phyloP scores from a whole-genome alignment of 306 rosid species.

The Spatholobus suberectus region DNA sequence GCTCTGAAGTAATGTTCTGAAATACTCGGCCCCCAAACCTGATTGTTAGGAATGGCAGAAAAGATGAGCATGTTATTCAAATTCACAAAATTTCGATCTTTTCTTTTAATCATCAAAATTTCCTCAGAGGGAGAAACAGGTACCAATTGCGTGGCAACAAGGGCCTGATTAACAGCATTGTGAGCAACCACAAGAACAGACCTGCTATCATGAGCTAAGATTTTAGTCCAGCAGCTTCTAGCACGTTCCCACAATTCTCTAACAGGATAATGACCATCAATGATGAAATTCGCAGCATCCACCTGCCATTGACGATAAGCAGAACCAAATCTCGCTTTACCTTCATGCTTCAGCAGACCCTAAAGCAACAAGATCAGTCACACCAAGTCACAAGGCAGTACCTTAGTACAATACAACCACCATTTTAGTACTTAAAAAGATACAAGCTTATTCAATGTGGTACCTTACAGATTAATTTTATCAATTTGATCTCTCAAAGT shows the following conservation, averaged over 20 bases:
- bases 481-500: background rate
- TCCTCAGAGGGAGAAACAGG: conserved; percentile 41
- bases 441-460: background rate
- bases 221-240: conserved; percentile 78
- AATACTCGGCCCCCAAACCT: conserved; percentile 85
- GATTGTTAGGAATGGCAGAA: conserved; percentile 29
- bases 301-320: conserved; percentile 86
- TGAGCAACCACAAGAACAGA: conserved; percentile 96
- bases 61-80: background rate
- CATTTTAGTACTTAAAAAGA: conserved; percentile 3
- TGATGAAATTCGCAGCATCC: conserved; percentile 77
- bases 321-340: conserved; percentile 75
- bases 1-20: conserved; percentile 91
- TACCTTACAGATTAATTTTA: background rate
- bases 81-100: conserved; percentile 15
- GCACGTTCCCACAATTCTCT: conserved; percentile 94
- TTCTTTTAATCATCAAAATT: conserved; percentile 24
- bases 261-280: conserved; percentile 95
- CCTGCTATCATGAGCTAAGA: conserved; percentile 78
- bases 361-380: conserved; percentile 46
- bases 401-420: background rate
- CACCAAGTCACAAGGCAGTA: background rate
- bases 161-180: conserved; percentile 99
- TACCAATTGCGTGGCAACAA: conserved; percentile 95
- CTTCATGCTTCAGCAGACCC: conserved; percentile 93